These are phyloP conservation scores for Dryadomyces quercus-mongolicae DNA, from an alignment of 2,329 filamentous ascomycete genomes.

Conservation along the genomic window DNA sequence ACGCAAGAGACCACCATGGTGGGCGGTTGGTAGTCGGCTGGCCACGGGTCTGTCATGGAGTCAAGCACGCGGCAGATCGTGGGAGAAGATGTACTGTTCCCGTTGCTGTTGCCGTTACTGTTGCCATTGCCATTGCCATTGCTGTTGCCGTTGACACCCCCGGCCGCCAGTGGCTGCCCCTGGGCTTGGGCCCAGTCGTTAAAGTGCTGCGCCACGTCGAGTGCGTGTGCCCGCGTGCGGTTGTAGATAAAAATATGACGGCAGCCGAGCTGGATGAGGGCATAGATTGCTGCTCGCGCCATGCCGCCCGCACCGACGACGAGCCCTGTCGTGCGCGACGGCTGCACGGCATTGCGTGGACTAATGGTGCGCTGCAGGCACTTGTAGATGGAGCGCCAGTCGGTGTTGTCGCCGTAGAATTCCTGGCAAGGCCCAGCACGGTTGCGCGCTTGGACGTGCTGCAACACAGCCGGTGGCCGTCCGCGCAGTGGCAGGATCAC, in stretches of 20 bases:
- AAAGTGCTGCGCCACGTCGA: constrained; percentile 54
- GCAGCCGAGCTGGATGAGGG: constrained; percentile 60
- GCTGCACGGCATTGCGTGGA: constrained; percentile 49
- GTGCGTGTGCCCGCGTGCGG: constrained; percentile 47
- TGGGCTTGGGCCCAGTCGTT: constrained; percentile 35
- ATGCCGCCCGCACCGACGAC: constrained; percentile 57
- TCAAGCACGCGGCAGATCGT: constrained; percentile 41
- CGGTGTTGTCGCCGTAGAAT: constrained; percentile 46
- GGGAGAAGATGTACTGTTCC: neutral
- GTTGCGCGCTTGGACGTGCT: constrained; percentile 46
- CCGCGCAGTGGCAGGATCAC: constrained; percentile 56
- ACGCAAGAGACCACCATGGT: constrained; percentile 64
- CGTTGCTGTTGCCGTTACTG: neutral
- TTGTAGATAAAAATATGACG: constrained; percentile 63
- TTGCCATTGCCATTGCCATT: neutral
- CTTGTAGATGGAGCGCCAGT: constrained; percentile 28
- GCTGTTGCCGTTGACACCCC: neutral
- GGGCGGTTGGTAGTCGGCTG: constrained; percentile 45
- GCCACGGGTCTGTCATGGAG: constrained; percentile 51
- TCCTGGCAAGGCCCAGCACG: constrained; percentile 47
- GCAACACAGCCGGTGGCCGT: constrained; percentile 30
- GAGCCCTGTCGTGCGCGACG: constrained; percentile 38
- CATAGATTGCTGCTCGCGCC: constrained; percentile 63
- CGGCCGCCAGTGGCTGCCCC: constrained; percentile 12
- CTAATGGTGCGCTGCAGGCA: constrained; percentile 59